phyloP scores from a whole-genome alignment of 176 grass and related monocot genomes.

The Raddia guianensis region DNA sequence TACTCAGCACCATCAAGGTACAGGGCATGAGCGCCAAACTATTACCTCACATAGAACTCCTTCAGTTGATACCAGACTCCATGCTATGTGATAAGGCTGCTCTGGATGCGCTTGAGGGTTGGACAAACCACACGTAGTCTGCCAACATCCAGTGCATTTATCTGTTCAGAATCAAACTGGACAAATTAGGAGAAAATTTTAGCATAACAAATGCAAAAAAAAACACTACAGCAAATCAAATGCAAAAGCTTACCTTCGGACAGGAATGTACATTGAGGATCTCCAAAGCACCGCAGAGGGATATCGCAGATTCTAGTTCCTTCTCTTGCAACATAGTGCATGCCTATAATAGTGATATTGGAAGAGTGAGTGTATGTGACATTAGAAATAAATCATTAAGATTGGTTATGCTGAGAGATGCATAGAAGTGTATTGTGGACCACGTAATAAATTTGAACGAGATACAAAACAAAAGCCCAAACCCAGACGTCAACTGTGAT shows the following conservation, averaged over 20 bases:
- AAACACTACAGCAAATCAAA: conserved; percentile 1
- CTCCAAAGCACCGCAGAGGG: conserved; percentile 66
- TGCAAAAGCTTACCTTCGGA: conserved; percentile 56
- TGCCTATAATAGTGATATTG: conserved; percentile 49
- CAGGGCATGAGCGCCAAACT: background rate
- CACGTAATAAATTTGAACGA: background rate
- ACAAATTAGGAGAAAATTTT: conserved; percentile 11
- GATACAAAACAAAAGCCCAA: background rate
- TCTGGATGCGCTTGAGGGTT: conserved; percentile 76
- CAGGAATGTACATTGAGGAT: conserved; percentile 87
- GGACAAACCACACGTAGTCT: conserved; percentile 66
- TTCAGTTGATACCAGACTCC: conserved; percentile 23
- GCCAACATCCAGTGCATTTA: conserved; percentile 62
- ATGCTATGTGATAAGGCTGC: conserved; percentile 45
- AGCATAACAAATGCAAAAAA: background rate
- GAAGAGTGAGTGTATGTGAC: conserved; percentile 9
- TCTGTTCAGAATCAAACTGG: conserved; percentile 42
- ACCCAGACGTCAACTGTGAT: background rate
- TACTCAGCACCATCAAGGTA: background rate
- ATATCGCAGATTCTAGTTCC: conserved; percentile 88
- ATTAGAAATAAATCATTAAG: background rate
- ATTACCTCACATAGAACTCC: conserved; percentile 13
- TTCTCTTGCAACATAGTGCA: conserved; percentile 89
- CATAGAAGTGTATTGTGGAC: background rate
- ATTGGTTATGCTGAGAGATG: background rate